Base-by-base conservation (phyloP, 2,329 filamentous ascomycete species). In the Hirsutella rhossiliensis region DNA sequence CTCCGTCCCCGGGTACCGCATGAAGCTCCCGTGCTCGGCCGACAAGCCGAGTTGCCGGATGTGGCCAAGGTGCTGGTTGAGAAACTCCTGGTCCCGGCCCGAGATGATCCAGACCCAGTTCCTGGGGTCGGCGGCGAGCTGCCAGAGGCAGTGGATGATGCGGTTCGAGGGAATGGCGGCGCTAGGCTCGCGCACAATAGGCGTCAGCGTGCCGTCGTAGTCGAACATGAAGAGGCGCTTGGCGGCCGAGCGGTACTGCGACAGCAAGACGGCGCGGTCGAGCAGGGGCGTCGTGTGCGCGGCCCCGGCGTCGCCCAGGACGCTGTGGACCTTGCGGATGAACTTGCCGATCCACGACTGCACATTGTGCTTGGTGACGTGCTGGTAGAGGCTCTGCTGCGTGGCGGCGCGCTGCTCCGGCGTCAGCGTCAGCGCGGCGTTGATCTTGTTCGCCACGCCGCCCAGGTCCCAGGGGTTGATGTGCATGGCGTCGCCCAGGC, bases 21-120 rank as follows among this genome's bases (percentile, higher is more conserved):
- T 87, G 62, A 97, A 98, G 58, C 88, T 95, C 43, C 92, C 92
- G 58, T 98, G 92, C 66, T 98, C 92, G 1, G 92, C 92, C 54
- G 87, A 94, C 57, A 98, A 83, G n/a, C 92, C 92, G 12, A 98
- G 71, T 57, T 85, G 80, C 1, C 78, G 62, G 51, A 97, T 94
- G 63, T 94, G 84, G n/a, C 90, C 92, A 61, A 97, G 80, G 68
- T 90, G 89, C 52, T 94, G 82, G 52, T 84, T 80, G 47, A 98
- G 67, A 65, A 98, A 98, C 8, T 83, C 82, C 58, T 95, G 88
- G 56, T 97, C 90, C 50, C 92, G 81, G 11, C 92, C 92, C 43
- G 87, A 94, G 56, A 98, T 96, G 59, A 98, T 94, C 92, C 92
- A 98, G n/a, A 98, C 88, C 1, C 80, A 75, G 56, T 97, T 98